phyloP scores from a whole-genome alignment of 495 filamentous ascomycete genomes.

The Lasiosphaeria miniovina region DNA sequence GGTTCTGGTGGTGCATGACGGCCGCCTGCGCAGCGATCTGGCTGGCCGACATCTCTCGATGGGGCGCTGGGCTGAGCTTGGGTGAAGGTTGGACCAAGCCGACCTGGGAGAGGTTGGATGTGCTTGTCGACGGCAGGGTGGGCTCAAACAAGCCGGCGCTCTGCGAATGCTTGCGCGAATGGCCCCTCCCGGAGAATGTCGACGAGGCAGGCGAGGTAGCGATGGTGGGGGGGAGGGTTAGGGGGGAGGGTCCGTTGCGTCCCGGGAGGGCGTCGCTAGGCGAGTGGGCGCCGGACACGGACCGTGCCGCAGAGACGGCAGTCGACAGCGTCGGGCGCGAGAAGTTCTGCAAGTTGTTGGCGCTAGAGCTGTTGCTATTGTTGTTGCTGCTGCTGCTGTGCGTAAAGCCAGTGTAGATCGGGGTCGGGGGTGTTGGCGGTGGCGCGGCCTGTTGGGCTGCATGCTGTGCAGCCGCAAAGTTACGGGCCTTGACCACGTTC shows the following conservation, averaged over 20 bases:
- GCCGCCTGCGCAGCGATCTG: slow-evolving; percentile 90
- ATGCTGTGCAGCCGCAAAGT: slow-evolving; percentile 3
- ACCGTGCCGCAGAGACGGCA: slow-evolving; percentile 36
- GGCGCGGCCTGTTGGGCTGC: slow-evolving; percentile 21
- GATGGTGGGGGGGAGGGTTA: slow-evolving; percentile 38
- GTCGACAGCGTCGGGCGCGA: slow-evolving; percentile 47
- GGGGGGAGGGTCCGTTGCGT: slow-evolving; percentile 40
- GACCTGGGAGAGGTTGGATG: slow-evolving; percentile 51
- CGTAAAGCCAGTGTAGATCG: slow-evolving; percentile 37
- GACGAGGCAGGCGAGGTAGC: slow-evolving; percentile 30
- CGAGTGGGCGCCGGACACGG: slow-evolving; percentile 30
- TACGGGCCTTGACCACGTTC: slow-evolving; percentile 29
- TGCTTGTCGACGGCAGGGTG: slow-evolving; percentile 66
- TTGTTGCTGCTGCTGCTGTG: slow-evolving; percentile 34
- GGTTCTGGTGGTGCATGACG: slow-evolving; percentile 59
- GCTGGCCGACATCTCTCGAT: slow-evolving; percentile 58
- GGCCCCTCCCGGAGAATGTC: slow-evolving; percentile 31
- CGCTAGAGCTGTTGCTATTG: slow-evolving; percentile 28
- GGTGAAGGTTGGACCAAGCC: slow-evolving; percentile 36
- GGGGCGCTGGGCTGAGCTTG: slow-evolving; percentile 43
- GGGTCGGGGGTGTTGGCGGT: slow-evolving; percentile 28
- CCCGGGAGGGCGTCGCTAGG: slow-evolving; percentile 22
- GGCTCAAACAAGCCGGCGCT: slow-evolving; percentile 91
- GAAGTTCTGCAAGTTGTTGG: slow-evolving; percentile 51
- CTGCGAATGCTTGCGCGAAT: slow-evolving; percentile 57